Evolutionary conservation across 2,329 filamentous ascomycete genomes (phyloP), one percentile per base, ranked within the genome.

Genomic region (Pyrenophora seminiperda): DNA sequence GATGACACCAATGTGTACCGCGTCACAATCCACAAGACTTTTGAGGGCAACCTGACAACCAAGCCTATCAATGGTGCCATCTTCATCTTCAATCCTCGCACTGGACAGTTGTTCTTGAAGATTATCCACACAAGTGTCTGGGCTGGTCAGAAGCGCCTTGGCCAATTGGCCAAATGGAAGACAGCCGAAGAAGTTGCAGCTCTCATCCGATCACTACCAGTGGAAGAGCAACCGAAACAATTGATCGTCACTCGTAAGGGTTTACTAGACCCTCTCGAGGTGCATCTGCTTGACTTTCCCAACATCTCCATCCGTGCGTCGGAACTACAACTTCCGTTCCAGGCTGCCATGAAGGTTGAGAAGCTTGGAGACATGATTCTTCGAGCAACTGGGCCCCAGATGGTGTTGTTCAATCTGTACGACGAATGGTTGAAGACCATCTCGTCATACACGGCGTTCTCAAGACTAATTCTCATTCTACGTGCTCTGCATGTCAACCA

Each of bases 1-100:
- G 94, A 99, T 65, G 94, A 99, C 71, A 99, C 94, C 53, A 99
- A 99, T 67, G 95, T 99, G 42, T 99, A 99, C 73, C 92, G 94
- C 79, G 94, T 99, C 54, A 99, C 94, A 0, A 99, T 99, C 57
- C 94, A 99, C 81, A 99, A 99, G 84, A 99, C 94, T 0, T 99
- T 99, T 57, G 94, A 99, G 75, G 94, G 94, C 65, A 99, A 99
- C 72, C 80, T 99, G 83, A 99, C 94, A 0, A 99, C 94, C 1
- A 99, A 99, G 76, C 94, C 94, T 3, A 99, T 99, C 81, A 99
- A 99, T 73, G 94, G 94, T 71, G 94, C 95, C 37, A 97, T 99
- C 72, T 99, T 99, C 80, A 99, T 99, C 71, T 97, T 99, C 84
- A 99, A 99, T 73, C 94, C 95, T n/a, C 86, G 93, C 50, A 99